Percentiles rank a stretch among this genome's conserved stretches.
phyloP scores from a whole-genome alignment of 225 moss, liverwort and hornwort genomes.

The Thuidium tamariscinum region DNA sequence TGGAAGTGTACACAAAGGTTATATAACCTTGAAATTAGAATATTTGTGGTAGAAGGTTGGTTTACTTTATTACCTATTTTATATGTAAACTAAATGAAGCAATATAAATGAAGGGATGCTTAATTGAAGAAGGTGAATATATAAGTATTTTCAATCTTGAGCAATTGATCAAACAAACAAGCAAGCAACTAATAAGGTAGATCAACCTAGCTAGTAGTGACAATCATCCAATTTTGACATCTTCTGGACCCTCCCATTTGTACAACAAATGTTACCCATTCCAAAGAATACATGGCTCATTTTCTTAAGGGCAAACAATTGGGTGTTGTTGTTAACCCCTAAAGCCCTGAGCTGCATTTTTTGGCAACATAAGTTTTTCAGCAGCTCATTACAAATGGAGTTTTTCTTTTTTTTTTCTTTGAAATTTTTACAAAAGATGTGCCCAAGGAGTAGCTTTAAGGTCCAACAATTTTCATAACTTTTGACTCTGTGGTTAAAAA shows the following conservation, averaged over 20 bases:
- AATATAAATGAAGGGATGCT: neutral
- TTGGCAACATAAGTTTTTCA: too few species aligned
- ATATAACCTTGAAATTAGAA: rapidly evolving
- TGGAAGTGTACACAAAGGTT: rapidly evolving
- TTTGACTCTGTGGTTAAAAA: too few species aligned
- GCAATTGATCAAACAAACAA: neutral
- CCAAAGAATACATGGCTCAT: rapidly evolving
- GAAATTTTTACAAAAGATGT: too few species aligned
- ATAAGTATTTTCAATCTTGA: neutral
- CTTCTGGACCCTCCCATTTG: rapidly evolving
- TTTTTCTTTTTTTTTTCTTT: too few species aligned
- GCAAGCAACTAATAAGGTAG: neutral
- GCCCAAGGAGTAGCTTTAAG: too few species aligned
- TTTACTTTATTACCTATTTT: neutral
- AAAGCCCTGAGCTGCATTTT: too few species aligned
- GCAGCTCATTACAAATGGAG: too few species aligned
- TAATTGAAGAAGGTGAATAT: neutral
- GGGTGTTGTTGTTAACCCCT: too few species aligned
- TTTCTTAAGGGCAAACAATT: neutral
- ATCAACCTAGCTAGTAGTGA: rapidly evolving
- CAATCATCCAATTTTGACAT: rapidly evolving
- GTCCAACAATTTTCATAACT: too few species aligned
- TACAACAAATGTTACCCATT: rapidly evolving
- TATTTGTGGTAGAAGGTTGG: rapidly evolving
- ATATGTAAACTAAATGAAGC: neutral